Percentiles rank a stretch among this genome's conserved stretches.
phyloP scores from a whole-genome alignment of 2,329 filamentous ascomycete species.

The Alternaria alternata region DNA sequence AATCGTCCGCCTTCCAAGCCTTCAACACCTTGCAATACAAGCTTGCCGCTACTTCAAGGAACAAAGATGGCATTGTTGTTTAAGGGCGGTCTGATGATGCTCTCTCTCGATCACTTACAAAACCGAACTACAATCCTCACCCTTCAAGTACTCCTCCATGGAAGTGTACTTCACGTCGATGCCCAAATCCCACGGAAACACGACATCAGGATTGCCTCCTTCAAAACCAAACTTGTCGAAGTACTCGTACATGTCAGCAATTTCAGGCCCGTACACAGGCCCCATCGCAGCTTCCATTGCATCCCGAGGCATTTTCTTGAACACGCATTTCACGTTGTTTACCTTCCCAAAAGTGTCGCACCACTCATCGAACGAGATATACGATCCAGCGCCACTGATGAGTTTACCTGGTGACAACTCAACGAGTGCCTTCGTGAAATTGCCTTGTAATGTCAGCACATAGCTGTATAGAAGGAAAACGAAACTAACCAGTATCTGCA shows the following conservation, averaged over 20 bases:
- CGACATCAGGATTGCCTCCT: slow-evolving; percentile 42
- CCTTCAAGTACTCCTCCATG: slow-evolving; percentile 38
- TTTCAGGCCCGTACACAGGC: slow-evolving; percentile 33
- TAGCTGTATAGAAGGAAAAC: background rate
- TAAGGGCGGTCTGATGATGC: background rate
- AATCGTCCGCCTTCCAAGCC: background rate
- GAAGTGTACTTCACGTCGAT: slow-evolving; percentile 30
- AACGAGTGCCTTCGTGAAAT: slow-evolving; percentile 36
- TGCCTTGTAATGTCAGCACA: slow-evolving; percentile 14
- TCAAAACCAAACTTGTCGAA: slow-evolving; percentile 51
- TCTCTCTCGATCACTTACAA: slow-evolving; percentile 4
- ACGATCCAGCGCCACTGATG: slow-evolving; percentile 35
- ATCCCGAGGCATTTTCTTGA: slow-evolving; percentile 22
- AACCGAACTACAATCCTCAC: slow-evolving; percentile 33
- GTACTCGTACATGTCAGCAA: slow-evolving; percentile 46
- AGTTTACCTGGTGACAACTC: slow-evolving; percentile 30
- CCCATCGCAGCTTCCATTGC: slow-evolving; percentile 34
- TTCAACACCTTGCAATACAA: background rate
- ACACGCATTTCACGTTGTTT: slow-evolving; percentile 27
- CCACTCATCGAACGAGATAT: slow-evolving; percentile 35
- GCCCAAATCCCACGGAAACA: slow-evolving; percentile 39
- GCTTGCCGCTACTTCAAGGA: background rate
- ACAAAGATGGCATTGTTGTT: background rate
- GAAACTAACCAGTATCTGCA: slow-evolving; percentile 31
- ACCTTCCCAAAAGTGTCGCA: slow-evolving; percentile 31